A percentile compares a stretch with the other conserved stretches of the same genome.
Evolutionary conservation across 768 basidiomycete genomes (phyloP).

Genomic region (Mycena epipterygia): DNA sequence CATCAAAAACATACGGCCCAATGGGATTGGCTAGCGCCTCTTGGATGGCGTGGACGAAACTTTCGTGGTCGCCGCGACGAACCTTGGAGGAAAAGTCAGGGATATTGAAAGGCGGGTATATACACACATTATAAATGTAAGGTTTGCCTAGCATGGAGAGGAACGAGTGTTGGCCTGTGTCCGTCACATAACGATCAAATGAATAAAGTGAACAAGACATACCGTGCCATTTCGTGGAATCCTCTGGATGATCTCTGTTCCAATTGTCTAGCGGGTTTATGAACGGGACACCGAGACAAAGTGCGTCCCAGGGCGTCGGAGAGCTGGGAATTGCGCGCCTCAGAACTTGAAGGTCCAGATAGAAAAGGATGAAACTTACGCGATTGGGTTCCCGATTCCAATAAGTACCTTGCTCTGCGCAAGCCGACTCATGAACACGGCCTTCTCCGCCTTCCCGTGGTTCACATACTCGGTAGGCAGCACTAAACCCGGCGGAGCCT

Average conservation of each 20-base stretch:
- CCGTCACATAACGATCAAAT: background rate
- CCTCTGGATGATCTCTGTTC: background rate
- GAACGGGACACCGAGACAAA: slow-evolving; percentile 17
- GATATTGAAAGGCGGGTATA: background rate
- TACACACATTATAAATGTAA: slow-evolving; percentile 17
- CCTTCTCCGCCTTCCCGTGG: slow-evolving; percentile 6
- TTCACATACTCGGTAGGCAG: slow-evolving; percentile 5
- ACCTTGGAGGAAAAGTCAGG: background rate
- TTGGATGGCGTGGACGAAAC: background rate
- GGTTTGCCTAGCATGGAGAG: slow-evolving; percentile 9
- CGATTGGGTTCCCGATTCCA: slow-evolving; percentile 10
- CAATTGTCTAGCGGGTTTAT: slow-evolving; percentile 6
- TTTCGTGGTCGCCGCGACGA: background rate
- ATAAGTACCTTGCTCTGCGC: slow-evolving; percentile 19
- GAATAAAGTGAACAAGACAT: background rate
- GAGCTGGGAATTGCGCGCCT: background rate
- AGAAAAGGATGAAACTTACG: background rate
- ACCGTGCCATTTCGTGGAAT: slow-evolving; percentile 12
- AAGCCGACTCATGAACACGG: background rate
- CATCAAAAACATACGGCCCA: background rate
- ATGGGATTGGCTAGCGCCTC: slow-evolving; percentile 15
- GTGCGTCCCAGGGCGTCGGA: slow-evolving; percentile 14
- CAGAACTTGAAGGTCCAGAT: too few relatives aligned
- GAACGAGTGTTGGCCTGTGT: slow-evolving; percentile 14
- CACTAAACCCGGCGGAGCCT: background rate